These are phyloP conservation scores for Nitzschia sp. DNA, from an alignment of 108 stramenopile species.

Conservation along the genomic window DNA sequence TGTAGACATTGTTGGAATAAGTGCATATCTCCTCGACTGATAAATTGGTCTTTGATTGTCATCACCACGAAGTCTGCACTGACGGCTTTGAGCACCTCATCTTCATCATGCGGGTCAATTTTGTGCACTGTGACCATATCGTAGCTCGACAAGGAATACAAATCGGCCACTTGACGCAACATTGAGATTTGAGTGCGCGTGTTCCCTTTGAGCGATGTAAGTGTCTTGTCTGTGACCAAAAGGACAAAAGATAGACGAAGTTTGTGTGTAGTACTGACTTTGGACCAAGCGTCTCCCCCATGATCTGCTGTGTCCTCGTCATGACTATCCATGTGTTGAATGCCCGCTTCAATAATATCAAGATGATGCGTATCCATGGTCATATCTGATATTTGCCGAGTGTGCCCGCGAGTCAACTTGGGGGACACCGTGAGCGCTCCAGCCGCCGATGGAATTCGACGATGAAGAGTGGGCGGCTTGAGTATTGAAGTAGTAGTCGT, in stretches of 20 bases:
- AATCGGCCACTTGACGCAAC: constrained; percentile 75
- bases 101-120: constrained; percentile 50
- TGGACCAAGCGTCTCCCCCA: constrained; percentile 35
- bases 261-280: constrained; percentile 60
- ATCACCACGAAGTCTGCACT: constrained; percentile 84
- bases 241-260: constrained; percentile 76
- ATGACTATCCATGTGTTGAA: constrained; percentile 17
- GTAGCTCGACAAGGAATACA: constrained; percentile 78
- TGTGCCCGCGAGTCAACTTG: constrained; percentile 20
- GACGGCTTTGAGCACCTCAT: constrained; percentile 58
- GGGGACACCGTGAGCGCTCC: constrained; percentile 12
- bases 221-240: constrained; percentile 69
- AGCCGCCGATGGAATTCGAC: constrained; percentile 8
- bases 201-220: constrained; percentile 75
- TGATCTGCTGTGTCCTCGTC: constrained; percentile 16
- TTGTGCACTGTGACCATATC: constrained; percentile 86
- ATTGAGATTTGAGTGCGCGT: constrained; percentile 81
- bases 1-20: constrained; percentile 67
- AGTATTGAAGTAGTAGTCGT: not conserved
- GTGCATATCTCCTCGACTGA: constrained; percentile 84
- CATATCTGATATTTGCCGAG: constrained; percentile 57
- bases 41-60: constrained; percentile 91
- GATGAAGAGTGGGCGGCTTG: constrained; percentile 20
- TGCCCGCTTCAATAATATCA: constrained; percentile 17
- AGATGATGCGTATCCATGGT: constrained; percentile 39